These are phyloP conservation scores for Iris macrosiphon DNA, from an alignment of 106 monocot species.

Conservation along the genomic window DNA sequence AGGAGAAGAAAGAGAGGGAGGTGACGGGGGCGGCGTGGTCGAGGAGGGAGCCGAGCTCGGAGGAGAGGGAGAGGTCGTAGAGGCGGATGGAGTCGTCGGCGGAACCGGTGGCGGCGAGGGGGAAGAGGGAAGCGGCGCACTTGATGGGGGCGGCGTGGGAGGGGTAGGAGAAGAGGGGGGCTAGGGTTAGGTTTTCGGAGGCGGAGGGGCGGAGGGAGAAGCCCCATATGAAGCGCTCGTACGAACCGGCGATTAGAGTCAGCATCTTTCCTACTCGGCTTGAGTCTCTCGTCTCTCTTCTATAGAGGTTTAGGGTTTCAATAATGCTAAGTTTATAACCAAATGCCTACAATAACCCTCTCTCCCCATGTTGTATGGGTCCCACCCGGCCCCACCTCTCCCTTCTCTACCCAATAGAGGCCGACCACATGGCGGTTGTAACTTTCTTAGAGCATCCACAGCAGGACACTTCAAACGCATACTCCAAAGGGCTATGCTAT, in stretches of 20 bases:
- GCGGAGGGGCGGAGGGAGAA: constrained; percentile 44
- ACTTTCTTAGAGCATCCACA: too few species aligned
- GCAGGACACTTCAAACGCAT: too few species aligned
- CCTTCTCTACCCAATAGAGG: too few species aligned
- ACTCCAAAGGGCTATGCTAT: too few species aligned
- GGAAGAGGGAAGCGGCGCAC: constrained; percentile 54
- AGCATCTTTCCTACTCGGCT: too few species aligned
- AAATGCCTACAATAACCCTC: too few species aligned
- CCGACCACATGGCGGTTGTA: too few species aligned
- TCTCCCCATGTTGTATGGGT: too few species aligned
- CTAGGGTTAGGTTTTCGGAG: constrained; percentile 24
- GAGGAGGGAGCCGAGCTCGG: constrained; percentile 67
- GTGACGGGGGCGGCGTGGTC: constrained; percentile 52
- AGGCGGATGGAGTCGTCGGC: constrained; percentile 80
- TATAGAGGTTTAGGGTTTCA: too few species aligned
- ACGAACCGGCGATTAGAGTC: constrained; percentile 85
- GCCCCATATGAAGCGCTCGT: constrained; percentile 94
- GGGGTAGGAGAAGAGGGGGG: constrained; percentile 73
- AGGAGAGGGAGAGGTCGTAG: constrained; percentile 71
- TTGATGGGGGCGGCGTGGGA: constrained; percentile 78
- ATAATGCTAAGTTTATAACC: too few species aligned
- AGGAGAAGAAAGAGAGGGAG: constrained; percentile 56
- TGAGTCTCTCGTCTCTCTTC: too few species aligned
- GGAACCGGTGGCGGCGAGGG: constrained; percentile 77
- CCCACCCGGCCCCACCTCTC: too few species aligned